These are phyloP conservation scores for Chloroidium sp. DNA, from an alignment of 163 green algal genomes.

Conservation along the genomic window DNA sequence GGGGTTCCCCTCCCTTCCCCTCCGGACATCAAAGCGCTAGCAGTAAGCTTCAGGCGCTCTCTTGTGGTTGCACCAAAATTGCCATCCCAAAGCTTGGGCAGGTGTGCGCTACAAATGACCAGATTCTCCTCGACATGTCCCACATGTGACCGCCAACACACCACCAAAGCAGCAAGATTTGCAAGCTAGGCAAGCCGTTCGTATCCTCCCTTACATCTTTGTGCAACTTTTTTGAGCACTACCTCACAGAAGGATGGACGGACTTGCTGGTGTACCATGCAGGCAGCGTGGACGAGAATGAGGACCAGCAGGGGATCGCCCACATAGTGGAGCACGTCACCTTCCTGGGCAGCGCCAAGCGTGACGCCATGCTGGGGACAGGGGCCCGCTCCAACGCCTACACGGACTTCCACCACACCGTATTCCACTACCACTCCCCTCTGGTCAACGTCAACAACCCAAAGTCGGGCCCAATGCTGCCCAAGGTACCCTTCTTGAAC, in stretches of 20 bases:
- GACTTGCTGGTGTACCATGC: conserved; percentile 8
- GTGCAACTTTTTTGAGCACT: no score
- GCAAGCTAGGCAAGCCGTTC: background rate
- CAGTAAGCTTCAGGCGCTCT: no score
- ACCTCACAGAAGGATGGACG: conserved; percentile 28
- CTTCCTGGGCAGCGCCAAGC: conserved; percentile 86
- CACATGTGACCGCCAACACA: background rate
- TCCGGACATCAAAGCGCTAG: no score
- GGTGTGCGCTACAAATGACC: no score
- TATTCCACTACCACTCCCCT: conserved; percentile 96
- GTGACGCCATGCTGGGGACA: conserved; percentile 87
- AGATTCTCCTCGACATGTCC: no score
- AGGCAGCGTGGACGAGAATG: conserved; percentile 84
- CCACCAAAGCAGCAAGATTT: background rate
- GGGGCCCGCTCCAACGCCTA: conserved; percentile 94
- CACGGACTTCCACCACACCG: conserved; percentile 99
- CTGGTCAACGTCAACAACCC: conserved; percentile 42
- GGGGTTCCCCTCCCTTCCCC: no score
- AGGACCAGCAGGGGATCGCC: conserved; percentile 88
- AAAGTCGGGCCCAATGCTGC: conserved; percentile 62
- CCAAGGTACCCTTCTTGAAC: conserved; percentile 49
- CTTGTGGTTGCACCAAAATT: no score
- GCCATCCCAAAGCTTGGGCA: no score
- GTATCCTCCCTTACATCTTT: background rate
- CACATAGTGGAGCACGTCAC: conserved; percentile 99